Evolutionary conservation across 345 rosid species (phyloP).

Genomic region (Gossypium rotundifolium): DNA sequence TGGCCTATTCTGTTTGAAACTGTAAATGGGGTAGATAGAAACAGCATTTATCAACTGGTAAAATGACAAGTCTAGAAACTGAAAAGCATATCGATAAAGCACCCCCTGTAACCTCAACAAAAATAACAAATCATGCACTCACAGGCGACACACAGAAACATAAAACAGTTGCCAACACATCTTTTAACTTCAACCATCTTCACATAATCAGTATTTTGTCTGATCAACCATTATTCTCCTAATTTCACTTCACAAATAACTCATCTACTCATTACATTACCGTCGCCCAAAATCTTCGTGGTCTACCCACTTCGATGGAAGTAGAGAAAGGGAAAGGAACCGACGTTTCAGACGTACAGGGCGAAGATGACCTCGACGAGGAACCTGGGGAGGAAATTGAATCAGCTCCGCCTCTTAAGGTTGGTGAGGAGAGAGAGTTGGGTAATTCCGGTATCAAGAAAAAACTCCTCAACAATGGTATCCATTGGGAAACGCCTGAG

Average conservation of each 20-base stretch:
- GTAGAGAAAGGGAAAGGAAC: slow-evolving; percentile 17
- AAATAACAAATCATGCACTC: neutral
- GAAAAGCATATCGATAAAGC: neutral
- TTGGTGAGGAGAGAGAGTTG: slow-evolving; percentile 53
- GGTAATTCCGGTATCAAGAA: slow-evolving; percentile 30
- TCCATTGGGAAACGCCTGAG: slow-evolving; percentile 53
- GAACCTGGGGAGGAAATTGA: slow-evolving; percentile 63
- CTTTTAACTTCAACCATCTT: neutral
- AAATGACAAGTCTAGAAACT: neutral
- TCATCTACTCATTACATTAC: neutral
- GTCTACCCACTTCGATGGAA: slow-evolving; percentile 13
- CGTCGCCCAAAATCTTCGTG: neutral
- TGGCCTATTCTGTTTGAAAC: neutral
- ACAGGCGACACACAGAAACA: neutral
- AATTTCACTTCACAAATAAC: neutral
- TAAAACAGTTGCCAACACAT: neutral
- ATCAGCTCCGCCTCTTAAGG: slow-evolving; percentile 55
- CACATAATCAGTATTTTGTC: neutral
- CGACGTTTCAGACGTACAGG: slow-evolving; percentile 25
- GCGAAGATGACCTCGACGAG: slow-evolving; percentile 45
- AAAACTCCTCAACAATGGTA: slow-evolving; percentile 49
- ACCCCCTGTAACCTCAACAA: neutral
- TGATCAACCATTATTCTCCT: neutral
- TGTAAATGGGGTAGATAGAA: neutral
- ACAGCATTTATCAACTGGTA: neutral